phyloP scores from a whole-genome alignment of 768 basidiomycete genomes.

The Grammothele lineata region DNA sequence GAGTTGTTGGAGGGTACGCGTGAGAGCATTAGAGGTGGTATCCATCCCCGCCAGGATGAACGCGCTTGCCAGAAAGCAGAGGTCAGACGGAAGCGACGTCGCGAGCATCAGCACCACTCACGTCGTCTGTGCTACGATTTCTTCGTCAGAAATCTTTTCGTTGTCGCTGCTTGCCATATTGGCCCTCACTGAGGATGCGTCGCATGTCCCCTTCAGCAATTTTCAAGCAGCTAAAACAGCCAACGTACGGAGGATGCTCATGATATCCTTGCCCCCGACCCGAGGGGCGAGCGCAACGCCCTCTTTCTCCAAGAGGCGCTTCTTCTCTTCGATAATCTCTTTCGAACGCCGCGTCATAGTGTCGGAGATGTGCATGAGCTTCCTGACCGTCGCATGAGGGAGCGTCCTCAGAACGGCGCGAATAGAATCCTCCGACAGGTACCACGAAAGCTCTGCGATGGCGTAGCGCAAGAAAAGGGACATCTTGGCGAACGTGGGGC shows the following conservation, averaged over 20 bases:
- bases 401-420: conserved; percentile 29
- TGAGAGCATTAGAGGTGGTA: conserved; percentile 25
- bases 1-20: conserved; percentile 17
- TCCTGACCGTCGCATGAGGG: conserved; percentile 30
- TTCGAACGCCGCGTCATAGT: conserved; percentile 32
- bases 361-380: conserved; percentile 31
- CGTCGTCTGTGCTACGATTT: conserved; percentile 34
- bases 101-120: too few relatives aligned
- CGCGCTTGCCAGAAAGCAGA: conserved; percentile 14
- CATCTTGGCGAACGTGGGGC: too few relatives aligned
- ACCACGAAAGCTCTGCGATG: too few relatives aligned
- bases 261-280: conserved; percentile 18
- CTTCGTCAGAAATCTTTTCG: conserved; percentile 20
- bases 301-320: conserved; percentile 4
- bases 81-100: too few relatives aligned
- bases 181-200: conserved; percentile 34
- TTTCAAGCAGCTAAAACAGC: neutral
- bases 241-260: conserved; percentile 15
- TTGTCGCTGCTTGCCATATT: conserved; percentile 26
- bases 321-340: conserved; percentile 22
- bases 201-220: neutral
- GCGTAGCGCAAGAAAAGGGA: too few relatives aligned
- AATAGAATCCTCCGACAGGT: conserved; percentile 19
- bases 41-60: conserved; percentile 26
- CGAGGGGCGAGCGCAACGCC: conserved; percentile 8